Base-by-base conservation (phyloP, 768 basidiomycete genomes). In the Sarcodon aspratus region DNA sequence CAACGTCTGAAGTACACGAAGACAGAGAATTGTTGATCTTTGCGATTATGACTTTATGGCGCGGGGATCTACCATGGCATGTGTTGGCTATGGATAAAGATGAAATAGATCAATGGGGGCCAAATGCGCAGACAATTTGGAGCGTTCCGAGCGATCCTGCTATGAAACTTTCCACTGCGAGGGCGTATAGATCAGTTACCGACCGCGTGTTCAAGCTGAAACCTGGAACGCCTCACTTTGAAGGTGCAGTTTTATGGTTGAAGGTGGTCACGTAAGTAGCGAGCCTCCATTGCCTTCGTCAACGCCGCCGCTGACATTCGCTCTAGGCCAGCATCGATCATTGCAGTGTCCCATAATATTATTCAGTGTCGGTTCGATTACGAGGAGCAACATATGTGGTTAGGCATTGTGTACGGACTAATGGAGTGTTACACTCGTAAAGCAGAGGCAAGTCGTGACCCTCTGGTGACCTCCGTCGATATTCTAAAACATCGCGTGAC, bases 21-120 rank as follows among this genome's bases (percentile, higher is more conserved):
- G 85, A 88, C 53, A 69, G 76, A 36, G 88, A 91, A 54, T 68
- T 87, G 12, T 69, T 92, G 8, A 63, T 86, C 9, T 68, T 89
- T 3, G 77, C 75, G 4, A 72, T 87, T n/a, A 65, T 87, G 8
- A 71, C 83, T 0, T 66, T 90, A 32, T 89, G 81, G 80, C 74
- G 85, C 15, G 59, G 71, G 1, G 71, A 74, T 43, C 69, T 74
- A 0, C 53, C 64, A 21, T 85, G 84, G 64, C 77, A 75, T 51
- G 64, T 78, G 48, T 66, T 70, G 27, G 70, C 69, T 7, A 59
- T 75, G 33, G 64, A 63, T 1, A 56, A 66, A 2, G 59, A 63
- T 3, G 70, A 75, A 9, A 61, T 73, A 18, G 63, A 70, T 0
- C 59, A 66, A 9, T 82, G 78, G 78, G 59, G 73, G 18, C 61